Percentiles rank a stretch among this genome's conserved stretches.
These are phyloP conservation scores for Candida insectorum DNA, from an alignment of 805 yeast genomes.

Conservation along the genomic window DNA sequence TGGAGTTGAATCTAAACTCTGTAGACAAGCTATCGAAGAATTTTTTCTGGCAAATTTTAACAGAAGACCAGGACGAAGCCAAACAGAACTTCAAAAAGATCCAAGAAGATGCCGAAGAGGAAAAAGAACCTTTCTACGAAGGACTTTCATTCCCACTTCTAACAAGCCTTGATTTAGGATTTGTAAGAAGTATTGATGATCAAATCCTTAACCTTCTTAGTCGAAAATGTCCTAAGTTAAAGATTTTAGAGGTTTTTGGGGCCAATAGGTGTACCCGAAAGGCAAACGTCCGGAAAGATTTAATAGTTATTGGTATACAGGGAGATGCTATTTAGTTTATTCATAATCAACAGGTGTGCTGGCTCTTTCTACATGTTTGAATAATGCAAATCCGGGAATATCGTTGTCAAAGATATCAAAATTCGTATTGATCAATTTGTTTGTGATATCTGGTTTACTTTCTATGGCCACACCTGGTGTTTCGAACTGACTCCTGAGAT, in stretches of 20 bases:
- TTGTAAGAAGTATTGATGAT: constrained; percentile 75
- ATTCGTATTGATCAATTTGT: constrained; percentile 18
- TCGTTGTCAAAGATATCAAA: constrained; percentile 17
- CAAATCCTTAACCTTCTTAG: constrained; percentile 56
- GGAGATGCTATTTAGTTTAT: constrained; percentile 42
- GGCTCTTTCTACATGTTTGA: constrained; percentile 65
- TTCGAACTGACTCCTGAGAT: constrained; percentile 6
- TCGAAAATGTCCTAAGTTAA: constrained; percentile 56
- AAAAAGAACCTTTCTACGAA: constrained; percentile 14
- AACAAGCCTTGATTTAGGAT: constrained; percentile 71
- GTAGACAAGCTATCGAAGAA: constrained; percentile 55
- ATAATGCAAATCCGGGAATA: constrained; percentile 47
- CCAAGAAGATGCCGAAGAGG: constrained; percentile 5
- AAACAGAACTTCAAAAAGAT: constrained; percentile 8
- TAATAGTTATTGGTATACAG: constrained; percentile 57
- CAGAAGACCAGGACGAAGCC: constrained; percentile 23
- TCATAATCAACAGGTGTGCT: constrained; percentile 12
- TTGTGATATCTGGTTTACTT: constrained; percentile 32
- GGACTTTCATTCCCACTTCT: constrained; percentile 50
- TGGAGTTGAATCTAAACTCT: constrained; percentile 72
- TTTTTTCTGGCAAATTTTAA: constrained; percentile 46
- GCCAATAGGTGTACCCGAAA: constrained; percentile 61
- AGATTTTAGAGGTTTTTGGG: constrained; percentile 77
- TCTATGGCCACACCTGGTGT: constrained; percentile 33
- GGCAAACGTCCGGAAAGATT: constrained; percentile 49